Evolutionary conservation across 2,329 filamentous ascomycete genomes (phyloP).

Genomic region (Cercospora beticola): DNA sequence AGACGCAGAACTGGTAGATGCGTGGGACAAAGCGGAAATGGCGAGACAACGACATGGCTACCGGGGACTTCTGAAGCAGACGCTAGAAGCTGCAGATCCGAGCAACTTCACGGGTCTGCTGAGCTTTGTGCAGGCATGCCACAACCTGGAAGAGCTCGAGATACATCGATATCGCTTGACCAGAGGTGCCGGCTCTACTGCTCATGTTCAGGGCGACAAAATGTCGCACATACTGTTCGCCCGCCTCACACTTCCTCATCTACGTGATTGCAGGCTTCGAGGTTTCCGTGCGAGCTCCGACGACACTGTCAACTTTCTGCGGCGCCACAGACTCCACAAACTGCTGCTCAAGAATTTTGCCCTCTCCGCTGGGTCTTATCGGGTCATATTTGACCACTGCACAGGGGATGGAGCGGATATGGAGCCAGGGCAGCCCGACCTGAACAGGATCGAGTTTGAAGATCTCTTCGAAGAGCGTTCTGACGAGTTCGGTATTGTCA

Average conservation of each 20-base stretch:
- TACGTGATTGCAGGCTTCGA: slow-evolving; percentile 7
- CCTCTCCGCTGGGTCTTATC: slow-evolving; percentile 1
- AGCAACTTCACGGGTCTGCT: slow-evolving; percentile 6
- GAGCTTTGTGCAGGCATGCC: slow-evolving; percentile 6
- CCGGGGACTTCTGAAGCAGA: background rate
- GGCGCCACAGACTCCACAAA: slow-evolving; percentile 2
- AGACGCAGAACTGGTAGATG: slow-evolving; percentile 2
- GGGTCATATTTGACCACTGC: background rate
- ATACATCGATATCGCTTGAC: slow-evolving; percentile 5
- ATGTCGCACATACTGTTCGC: slow-evolving; percentile 4
- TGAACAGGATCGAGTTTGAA: slow-evolving; percentile 3
- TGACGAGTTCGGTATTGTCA: background rate
- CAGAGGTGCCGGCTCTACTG: background rate
- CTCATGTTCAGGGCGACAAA: slow-evolving; percentile 5
- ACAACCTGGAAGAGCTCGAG: background rate
- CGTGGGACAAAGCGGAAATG: slow-evolving; percentile 2
- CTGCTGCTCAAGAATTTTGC: slow-evolving; percentile 4
- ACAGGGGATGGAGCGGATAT: background rate
- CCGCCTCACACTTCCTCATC: background rate
- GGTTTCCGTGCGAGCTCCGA: slow-evolving; percentile 5
- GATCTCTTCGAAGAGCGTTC: slow-evolving; percentile 6
- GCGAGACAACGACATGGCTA: background rate
- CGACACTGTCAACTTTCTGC: background rate
- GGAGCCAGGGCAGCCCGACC: background rate
- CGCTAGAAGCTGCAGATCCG: background rate